Evolutionary conservation across 352 stramenopile genomes (phyloP), one percentile per base, ranked within the genome.

Genomic region (Pythium phragmitis): DNA sequence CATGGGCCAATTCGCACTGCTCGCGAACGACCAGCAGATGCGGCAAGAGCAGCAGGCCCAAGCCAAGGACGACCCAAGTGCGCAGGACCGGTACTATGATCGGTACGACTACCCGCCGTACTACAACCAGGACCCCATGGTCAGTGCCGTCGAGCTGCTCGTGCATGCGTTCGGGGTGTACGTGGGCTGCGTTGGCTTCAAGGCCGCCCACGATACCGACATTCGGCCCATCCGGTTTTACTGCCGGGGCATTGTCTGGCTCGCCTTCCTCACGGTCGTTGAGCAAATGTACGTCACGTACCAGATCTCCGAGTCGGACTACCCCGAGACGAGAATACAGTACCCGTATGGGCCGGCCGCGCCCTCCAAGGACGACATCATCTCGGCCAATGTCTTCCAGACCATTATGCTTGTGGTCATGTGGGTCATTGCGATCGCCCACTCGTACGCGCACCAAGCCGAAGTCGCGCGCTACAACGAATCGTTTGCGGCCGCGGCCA

Each of bases 231-330:
- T 93, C 64, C 87, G 85, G 11, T 91, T 92, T 57, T 95, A 91
- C 66, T 92, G 77, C 50, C 79, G 83, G 48, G 87, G 85, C 23
- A 68, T 95, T 23, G 72, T 90, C 42, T 90, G 83, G 80, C 81
- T 95, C 47, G 81, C 85, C n/a, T 59, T 92, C 30, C 63, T 92
- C 23, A 93, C 85, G 33, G 63, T 94, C 21, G 57, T 74, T 2
- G 87, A 95, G 70, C 87, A 95, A 61, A 80, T 92, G 55, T 92
- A 89, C 74, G 87, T 89, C 30, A 93, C 85, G 19, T 73, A 89
- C 58, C 84, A 92, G 64, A 91, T 94, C 65, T 82, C 79, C 1
- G 48, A 90, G 57, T 84, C 83, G 17, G 83, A 94, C 62, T 89
- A 89, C 57, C 77, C 83, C 9, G 82, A 85, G 46, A 83, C 86